phyloP scores from a whole-genome alignment of 306 rosid genomes.

The Cercis canadensis region DNA sequence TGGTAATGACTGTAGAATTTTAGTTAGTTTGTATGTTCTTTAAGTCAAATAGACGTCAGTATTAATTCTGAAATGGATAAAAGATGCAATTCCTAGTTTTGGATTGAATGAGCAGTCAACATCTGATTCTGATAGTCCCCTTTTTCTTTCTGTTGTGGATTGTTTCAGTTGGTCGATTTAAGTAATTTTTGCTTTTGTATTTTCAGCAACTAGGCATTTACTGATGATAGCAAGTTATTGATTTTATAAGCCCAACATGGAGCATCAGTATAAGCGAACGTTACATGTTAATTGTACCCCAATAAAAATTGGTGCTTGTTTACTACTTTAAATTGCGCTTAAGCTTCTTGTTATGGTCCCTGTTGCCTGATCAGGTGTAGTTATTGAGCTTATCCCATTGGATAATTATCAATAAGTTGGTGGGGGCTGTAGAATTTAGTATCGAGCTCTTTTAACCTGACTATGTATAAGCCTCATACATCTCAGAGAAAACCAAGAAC shows the following conservation, averaged over 20 bases:
- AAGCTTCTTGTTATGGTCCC: neutral
- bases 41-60: neutral
- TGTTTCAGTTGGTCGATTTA: neutral
- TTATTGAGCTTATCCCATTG: neutral
- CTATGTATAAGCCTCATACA: too few relatives aligned
- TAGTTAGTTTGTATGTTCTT: constrained; percentile 11
- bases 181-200: neutral
- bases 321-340: too few relatives aligned
- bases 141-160: neutral
- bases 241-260: neutral
- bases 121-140: neutral
- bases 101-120: constrained; percentile 1
- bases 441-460: too few relatives aligned
- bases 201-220: neutral
- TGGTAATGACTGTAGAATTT: constrained; percentile 8
- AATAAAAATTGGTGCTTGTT: neutral
- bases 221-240: neutral
- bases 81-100: neutral
- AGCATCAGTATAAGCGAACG: neutral
- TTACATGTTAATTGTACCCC: neutral
- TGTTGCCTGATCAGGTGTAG: neutral
- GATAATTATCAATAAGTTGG: neutral
- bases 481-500: too few relatives aligned
- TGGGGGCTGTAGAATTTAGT: too few relatives aligned
- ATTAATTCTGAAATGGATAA: constrained; percentile 3